Evolutionary conservation across 2,329 filamentous ascomycete genomes (phyloP), one percentile per base, ranked within the genome.

Genomic region (Balansia obtecta): DNA sequence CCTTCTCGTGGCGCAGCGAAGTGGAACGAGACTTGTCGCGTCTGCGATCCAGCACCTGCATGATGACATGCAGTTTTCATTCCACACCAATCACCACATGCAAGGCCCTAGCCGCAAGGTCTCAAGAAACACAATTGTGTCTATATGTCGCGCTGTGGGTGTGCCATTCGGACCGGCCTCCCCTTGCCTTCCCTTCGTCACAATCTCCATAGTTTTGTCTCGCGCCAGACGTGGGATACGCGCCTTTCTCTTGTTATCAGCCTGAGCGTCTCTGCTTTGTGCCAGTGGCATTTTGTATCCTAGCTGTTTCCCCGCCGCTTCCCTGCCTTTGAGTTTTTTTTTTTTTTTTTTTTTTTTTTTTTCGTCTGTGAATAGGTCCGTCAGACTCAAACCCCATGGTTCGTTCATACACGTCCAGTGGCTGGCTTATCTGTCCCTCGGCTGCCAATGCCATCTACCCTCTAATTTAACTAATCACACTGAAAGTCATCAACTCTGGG

Each of bases 261-360:
- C 42, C 45, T 15, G 34, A 13, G 2, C 46, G 45, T 49, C 45
- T 51, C 46, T 51, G 32, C 20, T 46, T 39, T 34, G 47, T 50
- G 50, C 50, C 50, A 34, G 43, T 39, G 15, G 15, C 42, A 27
- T 40, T 16, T 8, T 20, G 16, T 38, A 13, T 20, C 38, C 38
- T 2, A 43, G 27, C 40, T 42, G 40, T 46, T 46, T 46, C 33
- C 32, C 41, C 46, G 20, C 33, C 20, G 20, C 18, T 22, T 39
- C 20, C 46, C 37, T 39, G 37, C 34, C n/a, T 40, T 20, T 3
- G 41, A 40, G 4, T 15, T 49, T 39, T 45, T 34, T 32, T 27
- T 45, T 34, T 32, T 27, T 45, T 34, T 32, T 27, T 45, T 34
- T 32, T 27, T 45, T 34, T 32, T 27, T n/a, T n/a, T 45, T 34